Conservation (phyloP, 2,329 filamentous ascomycete genomes). For the Colletotrichum sansevieriae region DNA sequence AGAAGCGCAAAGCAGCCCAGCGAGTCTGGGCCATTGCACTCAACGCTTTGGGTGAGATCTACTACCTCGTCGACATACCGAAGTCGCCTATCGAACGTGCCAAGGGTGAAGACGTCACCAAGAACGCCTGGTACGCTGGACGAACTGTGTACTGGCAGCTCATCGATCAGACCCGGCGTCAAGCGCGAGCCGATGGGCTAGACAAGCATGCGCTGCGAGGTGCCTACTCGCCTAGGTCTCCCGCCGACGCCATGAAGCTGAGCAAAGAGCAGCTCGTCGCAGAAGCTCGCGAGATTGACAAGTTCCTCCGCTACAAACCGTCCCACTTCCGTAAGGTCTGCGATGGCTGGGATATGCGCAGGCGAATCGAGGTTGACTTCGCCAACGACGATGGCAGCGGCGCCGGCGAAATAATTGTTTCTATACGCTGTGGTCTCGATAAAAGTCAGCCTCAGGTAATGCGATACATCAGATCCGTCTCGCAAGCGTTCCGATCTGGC, state of each 20-base stretch:
- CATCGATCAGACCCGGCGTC: conserved; percentile 81
- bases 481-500: background rate
- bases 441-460: conserved; percentile 63
- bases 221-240: conserved; percentile 85
- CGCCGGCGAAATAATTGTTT: conserved; percentile 81
- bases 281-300: conserved; percentile 86
- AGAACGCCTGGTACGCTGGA: conserved; percentile 83
- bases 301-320: conserved; percentile 78
- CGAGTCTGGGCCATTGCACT: conserved; percentile 93
- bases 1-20: conserved; percentile 75
- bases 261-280: conserved; percentile 77
- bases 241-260: conserved; percentile 79
- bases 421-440: conserved; percentile 79
- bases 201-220: conserved; percentile 76
- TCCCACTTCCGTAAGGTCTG: conserved; percentile 83
- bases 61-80: conserved; percentile 82
- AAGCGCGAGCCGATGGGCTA: conserved; percentile 78
- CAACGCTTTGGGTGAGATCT: conserved; percentile 93
- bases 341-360: conserved; percentile 92
- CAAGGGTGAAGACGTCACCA: conserved; percentile 68
- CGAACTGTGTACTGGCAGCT: conserved; percentile 85
- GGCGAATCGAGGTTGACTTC: conserved; percentile 89
- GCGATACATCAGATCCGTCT: conserved; percentile 57
- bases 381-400: conserved; percentile 81
- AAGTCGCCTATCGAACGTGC: conserved; percentile 62